Percentiles rank a stretch among this genome's conserved stretches.
Evolutionary conservation across 208 protist species (phyloP).

Genomic region (Leishmania braziliensis): DNA sequence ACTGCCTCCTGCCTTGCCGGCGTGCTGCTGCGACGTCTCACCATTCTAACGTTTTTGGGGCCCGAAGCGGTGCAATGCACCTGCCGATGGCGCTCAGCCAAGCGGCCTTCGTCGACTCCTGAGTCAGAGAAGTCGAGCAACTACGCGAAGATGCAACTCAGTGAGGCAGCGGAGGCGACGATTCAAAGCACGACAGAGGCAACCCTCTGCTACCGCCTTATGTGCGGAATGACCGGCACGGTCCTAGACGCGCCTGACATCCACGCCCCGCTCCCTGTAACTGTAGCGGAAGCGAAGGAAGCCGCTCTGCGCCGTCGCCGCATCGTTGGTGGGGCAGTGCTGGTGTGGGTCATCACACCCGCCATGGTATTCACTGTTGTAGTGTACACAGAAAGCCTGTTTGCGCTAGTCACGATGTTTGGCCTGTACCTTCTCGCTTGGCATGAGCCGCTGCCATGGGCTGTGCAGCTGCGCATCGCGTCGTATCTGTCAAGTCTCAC

Average conservation of each 20-base stretch:
- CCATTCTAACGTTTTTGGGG: conserved; percentile 53
- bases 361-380: conserved; percentile 72
- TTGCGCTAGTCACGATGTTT: conserved; percentile 54
- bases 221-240: conserved; percentile 24
- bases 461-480: conserved; percentile 24
- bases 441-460: conserved; percentile 28
- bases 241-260: conserved; percentile 13
- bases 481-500: not conserved
- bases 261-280: conserved; percentile 10
- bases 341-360: conserved; percentile 69
- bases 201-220: conserved; percentile 17
- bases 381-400: conserved; percentile 83
- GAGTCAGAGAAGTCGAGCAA: not conserved
- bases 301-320: conserved; percentile 27
- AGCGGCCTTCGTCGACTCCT: not conserved
- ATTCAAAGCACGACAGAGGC: conserved; percentile 15
- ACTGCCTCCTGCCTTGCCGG: conserved; percentile 33
- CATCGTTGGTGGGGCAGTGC: conserved; percentile 46
- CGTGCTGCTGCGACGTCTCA: conserved; percentile 63
- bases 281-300: not conserved
- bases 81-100: conserved; percentile 10
- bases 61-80: conserved; percentile 26
- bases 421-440: conserved; percentile 59
- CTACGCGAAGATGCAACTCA: not conserved
- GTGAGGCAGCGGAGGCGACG: not conserved